Conservation (phyloP, 225 moss, liverwort and hornwort species). For the Pseudoscleropodium purum region DNA sequence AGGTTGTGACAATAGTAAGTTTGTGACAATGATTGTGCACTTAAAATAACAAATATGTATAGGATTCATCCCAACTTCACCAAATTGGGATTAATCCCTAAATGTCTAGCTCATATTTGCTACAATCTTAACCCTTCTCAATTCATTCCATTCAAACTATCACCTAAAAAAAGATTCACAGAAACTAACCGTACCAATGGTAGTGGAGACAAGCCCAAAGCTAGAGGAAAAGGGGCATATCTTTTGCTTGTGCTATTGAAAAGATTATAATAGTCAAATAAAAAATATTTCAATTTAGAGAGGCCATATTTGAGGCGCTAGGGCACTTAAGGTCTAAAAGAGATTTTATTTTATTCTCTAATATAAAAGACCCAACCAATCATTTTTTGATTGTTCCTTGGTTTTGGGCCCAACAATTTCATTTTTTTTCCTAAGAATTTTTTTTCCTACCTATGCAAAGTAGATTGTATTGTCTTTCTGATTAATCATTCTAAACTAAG, state of each 20-base stretch:
- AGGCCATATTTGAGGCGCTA: too few species aligned
- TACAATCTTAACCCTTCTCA: too few species aligned
- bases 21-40: neutral
- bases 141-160: too few species aligned
- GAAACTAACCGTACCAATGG: too few species aligned
- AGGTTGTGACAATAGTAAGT: fast-evolving
- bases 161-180: too few species aligned
- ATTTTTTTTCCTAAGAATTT: neutral
- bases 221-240: too few species aligned
- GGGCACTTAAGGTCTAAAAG: too few species aligned
- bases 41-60: neutral
- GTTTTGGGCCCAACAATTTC: fast-evolving
- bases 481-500: neutral
- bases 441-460: neutral
- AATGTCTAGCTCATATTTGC: too few species aligned
- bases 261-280: too few species aligned
- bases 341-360: neutral
- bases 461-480: neutral
- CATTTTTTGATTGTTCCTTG: fast-evolving
- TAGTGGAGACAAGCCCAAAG: too few species aligned
- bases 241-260: too few species aligned
- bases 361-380: neutral
- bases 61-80: neutral
- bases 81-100: neutral
- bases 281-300: too few species aligned